Evolutionary conservation across 1,284 basidiomycete species (phyloP).

Genomic region (Irpex sp.): DNA sequence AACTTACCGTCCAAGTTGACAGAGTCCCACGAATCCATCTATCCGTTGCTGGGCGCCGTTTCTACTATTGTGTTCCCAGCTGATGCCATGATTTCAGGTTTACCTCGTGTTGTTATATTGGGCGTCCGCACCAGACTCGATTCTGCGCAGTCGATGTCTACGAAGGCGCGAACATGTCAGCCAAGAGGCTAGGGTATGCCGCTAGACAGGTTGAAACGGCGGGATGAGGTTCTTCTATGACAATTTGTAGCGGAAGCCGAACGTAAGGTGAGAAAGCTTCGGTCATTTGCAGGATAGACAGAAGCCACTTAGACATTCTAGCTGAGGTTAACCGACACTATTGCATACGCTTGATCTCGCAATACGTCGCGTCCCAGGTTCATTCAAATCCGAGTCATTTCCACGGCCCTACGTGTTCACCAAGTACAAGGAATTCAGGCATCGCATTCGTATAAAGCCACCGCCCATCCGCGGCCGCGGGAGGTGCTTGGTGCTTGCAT

Average conservation of each 20-base stretch:
- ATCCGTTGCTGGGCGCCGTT: conserved; percentile 2
- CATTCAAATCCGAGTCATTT: not conserved
- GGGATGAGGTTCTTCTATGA: not conserved
- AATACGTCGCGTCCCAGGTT: not conserved
- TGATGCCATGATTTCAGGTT: not conserved
- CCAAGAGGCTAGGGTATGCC: not conserved
- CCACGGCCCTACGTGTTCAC: not conserved
- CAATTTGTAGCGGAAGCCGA: not conserved
- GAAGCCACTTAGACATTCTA: not conserved
- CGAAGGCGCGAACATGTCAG: not conserved
- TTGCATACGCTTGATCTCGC: not conserved
- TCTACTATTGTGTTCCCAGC: not conserved
- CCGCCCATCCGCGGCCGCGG: not conserved
- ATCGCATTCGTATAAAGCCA: not conserved
- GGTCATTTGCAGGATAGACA: not conserved
- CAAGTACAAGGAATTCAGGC: not conserved
- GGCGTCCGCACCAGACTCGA: not conserved
- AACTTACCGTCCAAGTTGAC: not conserved
- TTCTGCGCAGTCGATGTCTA: not conserved
- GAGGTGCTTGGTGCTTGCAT: not conserved
- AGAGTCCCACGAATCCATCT: not conserved
- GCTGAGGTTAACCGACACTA: not conserved
- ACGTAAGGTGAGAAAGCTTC: not conserved
- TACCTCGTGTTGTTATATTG: conserved; percentile 1
- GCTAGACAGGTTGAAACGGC: not conserved